These are phyloP conservation scores for Podila epigama DNA, from an alignment of 192 early-diverging fungal species.

Conservation along the genomic window DNA sequence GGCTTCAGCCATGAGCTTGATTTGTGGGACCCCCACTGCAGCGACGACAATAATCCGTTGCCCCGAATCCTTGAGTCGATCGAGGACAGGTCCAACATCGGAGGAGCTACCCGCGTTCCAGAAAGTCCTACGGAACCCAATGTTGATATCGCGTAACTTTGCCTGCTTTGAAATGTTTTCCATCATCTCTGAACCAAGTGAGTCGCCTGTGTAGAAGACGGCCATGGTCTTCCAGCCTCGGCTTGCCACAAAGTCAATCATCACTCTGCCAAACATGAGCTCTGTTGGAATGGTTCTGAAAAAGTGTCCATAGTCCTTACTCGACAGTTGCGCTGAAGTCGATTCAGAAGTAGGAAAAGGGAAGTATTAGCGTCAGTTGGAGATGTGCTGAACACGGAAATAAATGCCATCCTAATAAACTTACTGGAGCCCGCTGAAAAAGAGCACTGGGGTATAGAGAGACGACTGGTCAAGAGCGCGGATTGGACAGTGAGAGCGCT, in stretches of 20 bases:
- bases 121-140: slow-evolving; percentile 48
- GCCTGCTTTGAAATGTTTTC: slow-evolving; percentile 48
- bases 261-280: slow-evolving; percentile 56
- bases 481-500: slow-evolving; percentile 58
- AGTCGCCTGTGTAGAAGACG: slow-evolving; percentile 55
- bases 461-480: slow-evolving; percentile 56
- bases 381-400: slow-evolving; percentile 6
- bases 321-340: slow-evolving; percentile 52
- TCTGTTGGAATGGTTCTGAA: slow-evolving; percentile 62
- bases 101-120: slow-evolving; percentile 33
- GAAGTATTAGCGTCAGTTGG: background rate
- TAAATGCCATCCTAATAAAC: too few species aligned
- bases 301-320: slow-evolving; percentile 59
- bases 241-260: slow-evolving; percentile 55
- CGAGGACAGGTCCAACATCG: slow-evolving; percentile 27
- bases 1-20: slow-evolving; percentile 48
- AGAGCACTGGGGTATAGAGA: slow-evolving; percentile 61
- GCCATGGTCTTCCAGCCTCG: slow-evolving; percentile 56
- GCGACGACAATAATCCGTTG: slow-evolving; percentile 59
- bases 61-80: slow-evolving; percentile 40
- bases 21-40: slow-evolving; percentile 42
- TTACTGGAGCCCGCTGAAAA: slow-evolving; percentile 61
- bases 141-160: slow-evolving; percentile 25
- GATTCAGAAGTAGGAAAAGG: background rate
- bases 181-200: slow-evolving; percentile 55